Evolutionary conservation across 2,329 filamentous ascomycete species (phyloP).

Genomic region (Teratosphaeria zuluensis): DNA sequence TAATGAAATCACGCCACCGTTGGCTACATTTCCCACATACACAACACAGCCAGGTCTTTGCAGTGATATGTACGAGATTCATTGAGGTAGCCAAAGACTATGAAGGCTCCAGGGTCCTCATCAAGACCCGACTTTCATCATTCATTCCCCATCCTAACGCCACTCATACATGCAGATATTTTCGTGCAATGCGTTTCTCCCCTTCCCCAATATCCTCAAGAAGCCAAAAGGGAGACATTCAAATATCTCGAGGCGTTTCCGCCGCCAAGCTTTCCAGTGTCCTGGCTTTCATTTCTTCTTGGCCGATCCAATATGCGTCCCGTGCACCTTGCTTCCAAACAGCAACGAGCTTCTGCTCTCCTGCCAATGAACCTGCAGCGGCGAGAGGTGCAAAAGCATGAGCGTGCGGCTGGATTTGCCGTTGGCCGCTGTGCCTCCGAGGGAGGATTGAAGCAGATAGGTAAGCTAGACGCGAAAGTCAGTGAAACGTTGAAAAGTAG

Average conservation of each 20-base stretch:
- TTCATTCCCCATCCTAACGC: background rate
- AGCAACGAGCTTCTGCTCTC: conserved; percentile 92
- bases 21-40: too few relatives aligned
- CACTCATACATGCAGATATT: background rate
- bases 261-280: background rate
- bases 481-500: background rate
- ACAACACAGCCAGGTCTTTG: too few relatives aligned
- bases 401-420: conserved; percentile 66
- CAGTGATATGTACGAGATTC: background rate
- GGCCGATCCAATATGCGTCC: conserved; percentile 85
- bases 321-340: conserved; percentile 87
- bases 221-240: background rate
- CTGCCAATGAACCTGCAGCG: conserved; percentile 77
- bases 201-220: background rate
- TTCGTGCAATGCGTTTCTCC: background rate
- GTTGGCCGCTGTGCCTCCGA: conserved; percentile 64
- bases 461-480: conserved; percentile 52
- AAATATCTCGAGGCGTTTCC: background rate
- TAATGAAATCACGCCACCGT: too few relatives aligned
- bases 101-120: background rate
- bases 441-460: conserved; percentile 84
- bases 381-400: conserved; percentile 98
- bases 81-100: background rate
- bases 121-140: background rate
- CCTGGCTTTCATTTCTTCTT: conserved; percentile 40